Base-by-base conservation (phyloP, 257 asterid species). In the Solanum pimpinellifolium region DNA sequence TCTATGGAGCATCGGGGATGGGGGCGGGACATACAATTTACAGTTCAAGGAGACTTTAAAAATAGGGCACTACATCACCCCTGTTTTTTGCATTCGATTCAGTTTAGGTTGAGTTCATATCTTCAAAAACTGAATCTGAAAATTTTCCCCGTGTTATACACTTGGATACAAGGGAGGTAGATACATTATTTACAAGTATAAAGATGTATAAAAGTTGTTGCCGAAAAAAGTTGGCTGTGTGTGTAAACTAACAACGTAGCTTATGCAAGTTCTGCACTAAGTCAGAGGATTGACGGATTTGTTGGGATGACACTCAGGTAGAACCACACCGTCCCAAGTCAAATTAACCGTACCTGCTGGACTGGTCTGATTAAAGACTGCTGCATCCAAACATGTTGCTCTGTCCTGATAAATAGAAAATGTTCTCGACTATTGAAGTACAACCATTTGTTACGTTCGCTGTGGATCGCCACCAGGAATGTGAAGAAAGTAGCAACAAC, bases 301-400 rank as follows among this genome's bases (percentile, higher is more conserved):
- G 11, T 89, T 89, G 13, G 52, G 87, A 8, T 21, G 82, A 86
- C 87, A 88, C 27, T 83, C 87, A 11, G 72, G 87, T 7, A 85
- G 89, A 31, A 73, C 66, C 11, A 42, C 75, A 42, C 86, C 82
- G 4, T 33, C 70, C 88, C 86, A 44, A n/a, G 39, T 86, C 87
- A 76, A 42, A 42, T 42, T 41, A n/a, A 76, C 60, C 18, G 5
- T 25, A 68, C 89, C 52, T 72, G 78, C 10, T 25, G 39, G 25
- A 23, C 25, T 44, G 39, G 41, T 78, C 8, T 27, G 25, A 46
- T 25, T 44, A 78, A 46, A 78, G 41, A 78, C 70, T 77, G n/a
- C 86, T 65, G n/a, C 83, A 81, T 15, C 88, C 90, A 21, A 72
- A 74, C 88, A 88, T 84, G 73, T 84, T 88, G 73, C 90, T 88